Evolutionary conservation across 2,329 filamentous ascomycete genomes (phyloP), one percentile per base, ranked within the genome.

Genomic region (Ophiostoma pallidulum): DNA sequence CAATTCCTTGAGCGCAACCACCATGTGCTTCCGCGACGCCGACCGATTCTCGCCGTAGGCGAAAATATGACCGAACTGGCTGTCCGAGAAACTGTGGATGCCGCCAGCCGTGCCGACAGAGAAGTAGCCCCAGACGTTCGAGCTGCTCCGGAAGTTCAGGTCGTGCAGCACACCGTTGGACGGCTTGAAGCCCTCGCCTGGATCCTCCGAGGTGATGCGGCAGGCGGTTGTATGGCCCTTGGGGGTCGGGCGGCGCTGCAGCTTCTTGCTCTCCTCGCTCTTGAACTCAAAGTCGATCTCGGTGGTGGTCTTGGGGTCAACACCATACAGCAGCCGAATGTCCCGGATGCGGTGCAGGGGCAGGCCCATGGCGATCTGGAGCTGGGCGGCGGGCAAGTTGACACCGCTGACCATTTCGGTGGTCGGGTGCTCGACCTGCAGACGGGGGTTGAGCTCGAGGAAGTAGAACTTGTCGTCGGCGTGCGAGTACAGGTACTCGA

Each of bases 41-140:
- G 89, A 84, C 66, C 92, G 83, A 73, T 94, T 98, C 75, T 98
- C 92, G 52, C 92, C 92, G 59, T 97, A 98, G 45, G 92, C 94
- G 67, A 98, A 98, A 58, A 98, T 98, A 70, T 98, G 92, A 69
- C 92, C 92, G 59, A 98, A 98, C 64, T 98, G 92, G 62, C 86
- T 94, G 72, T 98, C 92, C 8, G 92, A 97, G 77, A 95, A 98
- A 68, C 88, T 96, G 79, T 98, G 92, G 56, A 98, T 98, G 68
- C 90, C 90, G 71, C 90, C 91, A 48, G 89, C 84, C 9, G 90
- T 92, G 72, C 90, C 87, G 66, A 98, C 92, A 45, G 92, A 98
- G 80, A 98, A 98, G 71, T 98, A 98, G 76, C 92, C 92, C 92
- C 92, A 98, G 48, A 97, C 92, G 58, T 98, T 98, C 54, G 92